Percentiles rank a stretch among this genome's conserved stretches.
phyloP scores from a whole-genome alignment of 495 filamentous ascomycete genomes.

The Xanthoparmelia taractica region DNA sequence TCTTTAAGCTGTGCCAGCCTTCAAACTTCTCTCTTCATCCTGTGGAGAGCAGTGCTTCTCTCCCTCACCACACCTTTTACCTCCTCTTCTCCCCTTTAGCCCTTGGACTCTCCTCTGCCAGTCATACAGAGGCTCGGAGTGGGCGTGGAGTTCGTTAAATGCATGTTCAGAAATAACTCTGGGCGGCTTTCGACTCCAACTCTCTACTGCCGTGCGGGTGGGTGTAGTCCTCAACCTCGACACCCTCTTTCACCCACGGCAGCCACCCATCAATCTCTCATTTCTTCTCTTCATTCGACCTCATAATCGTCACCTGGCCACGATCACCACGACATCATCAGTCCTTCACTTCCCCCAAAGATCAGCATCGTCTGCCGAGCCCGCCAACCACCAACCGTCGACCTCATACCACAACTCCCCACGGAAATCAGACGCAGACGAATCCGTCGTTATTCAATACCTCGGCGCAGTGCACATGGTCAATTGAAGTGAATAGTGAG shows the following conservation, averaged over 20 bases:
- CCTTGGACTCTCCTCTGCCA: slow-evolving; percentile 35
- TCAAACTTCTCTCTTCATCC: slow-evolving; percentile 35
- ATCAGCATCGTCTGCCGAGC: background rate
- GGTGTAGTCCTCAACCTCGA: slow-evolving; percentile 11
- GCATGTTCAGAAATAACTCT: slow-evolving; percentile 26
- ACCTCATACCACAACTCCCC: background rate
- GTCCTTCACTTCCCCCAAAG: slow-evolving; percentile 3
- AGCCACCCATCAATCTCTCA: slow-evolving; percentile 12
- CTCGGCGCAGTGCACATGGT: slow-evolving; percentile 4
- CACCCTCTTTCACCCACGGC: slow-evolving; percentile 16
- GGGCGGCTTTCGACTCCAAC: slow-evolving; percentile 29
- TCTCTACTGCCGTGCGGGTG: slow-evolving; percentile 23
- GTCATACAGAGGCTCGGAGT: slow-evolving; percentile 39
- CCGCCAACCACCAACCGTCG: background rate
- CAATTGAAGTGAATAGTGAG: slow-evolving; percentile 18
- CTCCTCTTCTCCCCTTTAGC: slow-evolving; percentile 37
- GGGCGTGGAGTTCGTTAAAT: slow-evolving; percentile 33
- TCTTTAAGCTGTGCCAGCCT: slow-evolving; percentile 17
- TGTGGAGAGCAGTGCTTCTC: slow-evolving; percentile 42
- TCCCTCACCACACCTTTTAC: slow-evolving; percentile 50
- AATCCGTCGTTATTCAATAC: background rate
- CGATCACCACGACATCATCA: slow-evolving; percentile 7
- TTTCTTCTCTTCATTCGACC: slow-evolving; percentile 10
- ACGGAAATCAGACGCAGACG: background rate
- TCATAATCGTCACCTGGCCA: background rate